Conservation (phyloP, 2,329 filamentous ascomycete genomes). For the Exophiala alcalophila region DNA sequence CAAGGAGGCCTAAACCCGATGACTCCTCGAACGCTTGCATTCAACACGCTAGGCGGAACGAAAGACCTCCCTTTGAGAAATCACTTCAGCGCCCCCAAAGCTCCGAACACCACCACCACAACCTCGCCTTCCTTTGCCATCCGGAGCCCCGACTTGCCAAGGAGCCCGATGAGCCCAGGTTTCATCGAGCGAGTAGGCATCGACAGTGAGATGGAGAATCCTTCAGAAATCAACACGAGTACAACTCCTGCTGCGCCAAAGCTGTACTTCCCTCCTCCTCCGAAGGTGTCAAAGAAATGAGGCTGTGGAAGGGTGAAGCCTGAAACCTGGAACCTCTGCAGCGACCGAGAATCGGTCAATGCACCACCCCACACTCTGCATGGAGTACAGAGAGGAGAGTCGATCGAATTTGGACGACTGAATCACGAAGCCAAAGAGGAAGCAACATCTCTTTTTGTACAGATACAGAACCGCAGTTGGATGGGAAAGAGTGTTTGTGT, state of each 20-base stretch:
- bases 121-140: slow-evolving; percentile 23
- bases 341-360: too few species aligned
- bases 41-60: slow-evolving; percentile 40
- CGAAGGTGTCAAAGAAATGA: slow-evolving; percentile 25
- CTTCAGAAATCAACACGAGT: slow-evolving; percentile 15
- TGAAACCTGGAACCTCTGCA: too few species aligned
- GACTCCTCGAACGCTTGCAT: slow-evolving; percentile 43
- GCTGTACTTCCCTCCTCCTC: slow-evolving; percentile 26
- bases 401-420: too few species aligned
- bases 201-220: slow-evolving; percentile 23
- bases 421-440: too few species aligned
- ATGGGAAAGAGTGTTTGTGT: too few species aligned
- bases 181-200: slow-evolving; percentile 29
- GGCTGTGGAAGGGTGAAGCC: background rate
- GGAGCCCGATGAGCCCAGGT: slow-evolving; percentile 27
- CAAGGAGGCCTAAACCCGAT: slow-evolving; percentile 34
- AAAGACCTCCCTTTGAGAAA: slow-evolving; percentile 44
- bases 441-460: too few species aligned
- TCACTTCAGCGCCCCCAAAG: slow-evolving; percentile 32
- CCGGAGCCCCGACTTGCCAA: slow-evolving; percentile 26
- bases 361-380: too few species aligned
- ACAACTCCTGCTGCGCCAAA: slow-evolving; percentile 22
- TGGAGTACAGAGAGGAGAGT: too few species aligned
- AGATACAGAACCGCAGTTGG: too few species aligned
- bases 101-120: slow-evolving; percentile 20